Percentiles rank a stretch among this genome's conserved stretches.
Evolutionary conservation across 495 filamentous ascomycete species (phyloP).

Genomic region (Talaromyces borbonicus): DNA sequence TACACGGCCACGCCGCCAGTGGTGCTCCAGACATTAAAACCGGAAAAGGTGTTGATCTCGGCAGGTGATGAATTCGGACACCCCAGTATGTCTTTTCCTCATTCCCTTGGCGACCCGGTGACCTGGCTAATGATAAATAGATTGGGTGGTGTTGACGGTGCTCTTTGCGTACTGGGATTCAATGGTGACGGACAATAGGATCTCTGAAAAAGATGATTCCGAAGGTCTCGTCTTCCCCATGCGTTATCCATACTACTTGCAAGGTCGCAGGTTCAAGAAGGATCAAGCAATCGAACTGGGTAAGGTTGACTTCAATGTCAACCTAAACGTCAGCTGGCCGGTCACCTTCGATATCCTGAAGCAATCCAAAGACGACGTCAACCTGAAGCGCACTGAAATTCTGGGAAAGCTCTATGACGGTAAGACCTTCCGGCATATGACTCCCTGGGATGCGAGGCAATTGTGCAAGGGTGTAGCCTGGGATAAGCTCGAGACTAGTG

Average conservation of each 20-base stretch:
- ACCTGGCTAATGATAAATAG: too few relatives aligned
- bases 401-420: too few relatives aligned
- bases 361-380: too few relatives aligned
- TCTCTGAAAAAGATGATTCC: too few relatives aligned
- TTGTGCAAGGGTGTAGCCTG: too few relatives aligned
- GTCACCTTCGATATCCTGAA: too few relatives aligned
- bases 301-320: background rate
- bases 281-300: background rate
- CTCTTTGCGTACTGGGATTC: background rate
- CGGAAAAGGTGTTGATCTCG: background rate
- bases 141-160: background rate
- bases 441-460: too few relatives aligned
- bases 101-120: background rate
- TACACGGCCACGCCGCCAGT: background rate
- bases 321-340: too few relatives aligned
- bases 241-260: background rate
- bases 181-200: too few relatives aligned
- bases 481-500: too few relatives aligned
- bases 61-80: background rate
- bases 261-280: background rate
- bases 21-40: background rate
- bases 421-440: too few relatives aligned
- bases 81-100: background rate
- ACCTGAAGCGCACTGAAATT: too few relatives aligned
- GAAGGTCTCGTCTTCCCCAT: background rate